phyloP scores from a whole-genome alignment of 169 alveolate genomes.

The Plasmodium fragile region DNA sequence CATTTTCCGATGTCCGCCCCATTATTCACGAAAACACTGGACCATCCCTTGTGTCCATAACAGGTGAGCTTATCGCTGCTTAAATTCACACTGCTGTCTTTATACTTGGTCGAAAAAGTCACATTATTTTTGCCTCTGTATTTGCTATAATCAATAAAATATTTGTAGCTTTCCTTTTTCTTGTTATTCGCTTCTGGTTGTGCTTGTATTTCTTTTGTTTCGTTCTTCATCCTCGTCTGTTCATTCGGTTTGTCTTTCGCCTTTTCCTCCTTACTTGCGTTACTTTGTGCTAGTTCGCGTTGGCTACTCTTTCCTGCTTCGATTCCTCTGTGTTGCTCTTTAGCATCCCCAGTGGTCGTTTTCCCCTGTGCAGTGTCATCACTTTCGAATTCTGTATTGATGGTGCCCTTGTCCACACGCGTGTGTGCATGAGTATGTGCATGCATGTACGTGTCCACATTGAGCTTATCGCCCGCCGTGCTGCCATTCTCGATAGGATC shows the following conservation, averaged over 20 bases:
- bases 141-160: slow-evolving; percentile 57
- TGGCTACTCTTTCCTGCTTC: background rate
- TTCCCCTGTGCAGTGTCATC: background rate
- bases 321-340: background rate
- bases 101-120: slow-evolving; percentile 67
- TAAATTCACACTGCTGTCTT: slow-evolving; percentile 52
- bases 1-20: slow-evolving; percentile 75
- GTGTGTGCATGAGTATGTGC: background rate
- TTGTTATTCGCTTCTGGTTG: slow-evolving; percentile 10
- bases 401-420: background rate
- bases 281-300: background rate
- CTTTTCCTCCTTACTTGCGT: background rate
- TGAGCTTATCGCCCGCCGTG: background rate
- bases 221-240: background rate
- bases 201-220: background rate
- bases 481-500: background rate
- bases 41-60: slow-evolving; percentile 77
- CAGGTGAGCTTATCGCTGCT: slow-evolving; percentile 72
- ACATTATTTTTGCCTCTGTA: slow-evolving; percentile 52
- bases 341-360: background rate
- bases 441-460: background rate
- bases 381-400: background rate
- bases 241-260: background rate
- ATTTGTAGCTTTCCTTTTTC: slow-evolving; percentile 42
- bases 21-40: slow-evolving; percentile 74